Base-by-base conservation (phyloP, 2,329 filamentous ascomycete species). In the Monosporascus cannonballus region DNA sequence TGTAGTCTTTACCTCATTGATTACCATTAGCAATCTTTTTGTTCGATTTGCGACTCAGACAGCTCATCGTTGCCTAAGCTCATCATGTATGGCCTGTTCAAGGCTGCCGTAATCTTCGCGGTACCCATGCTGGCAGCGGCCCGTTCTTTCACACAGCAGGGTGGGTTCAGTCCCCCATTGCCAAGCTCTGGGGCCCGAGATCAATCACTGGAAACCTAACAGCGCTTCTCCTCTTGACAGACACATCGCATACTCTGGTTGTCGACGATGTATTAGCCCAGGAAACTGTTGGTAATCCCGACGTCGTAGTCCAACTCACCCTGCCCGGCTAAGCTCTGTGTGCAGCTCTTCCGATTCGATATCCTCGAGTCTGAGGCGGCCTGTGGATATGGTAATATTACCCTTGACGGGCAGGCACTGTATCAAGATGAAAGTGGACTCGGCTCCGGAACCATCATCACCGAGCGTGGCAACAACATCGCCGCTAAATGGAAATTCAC, bases 331-430 rank as follows among this genome's bases (percentile, higher is more conserved):
- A 42, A 56, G 24, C 41, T 11, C 44, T 14, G 9, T 50, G 37
- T 36, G 4, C 22, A 66, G 63, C 55, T 66, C 42, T 66, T 80
- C 48, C 69, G 69, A 46, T 61, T 81, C 47, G 71, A 77, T 55
- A 65, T 80, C 38, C 62, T 72, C 34, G 71, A 76, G 53, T 74
- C 76, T 9, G 65, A 67, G 9, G 63, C 70, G n/a, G 67, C 72
- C 25, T 81, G 78, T 59, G 76, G 73, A 3, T 68, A 67, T 59
- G 73, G 71, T 56, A 76, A 75, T 56, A 67, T 79, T 53, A 73
- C 71, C 18, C 61, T 81, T 54, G 74, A 79, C 61, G 74, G 72
- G 53, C 70, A 75, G 53, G 39, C 62, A 5, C 66, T 80, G 5
- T 56, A 65, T 17, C 72, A 74, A 53, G 67, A 70, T 44, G 69